phyloP scores from a whole-genome alignment of 441 rosid genomes.

The Gossypium aridum region DNA sequence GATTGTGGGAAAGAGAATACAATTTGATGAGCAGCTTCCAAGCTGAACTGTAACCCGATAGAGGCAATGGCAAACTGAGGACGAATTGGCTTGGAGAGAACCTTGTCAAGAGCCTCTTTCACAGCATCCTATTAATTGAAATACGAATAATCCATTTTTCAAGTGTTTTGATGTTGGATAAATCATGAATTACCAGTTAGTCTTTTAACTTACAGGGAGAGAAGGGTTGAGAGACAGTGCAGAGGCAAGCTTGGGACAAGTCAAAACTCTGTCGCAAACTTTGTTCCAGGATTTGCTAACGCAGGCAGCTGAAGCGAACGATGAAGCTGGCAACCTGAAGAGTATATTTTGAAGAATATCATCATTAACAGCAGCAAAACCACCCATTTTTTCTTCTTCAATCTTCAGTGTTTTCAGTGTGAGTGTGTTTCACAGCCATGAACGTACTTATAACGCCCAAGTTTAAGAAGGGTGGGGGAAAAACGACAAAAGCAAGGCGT shows the following conservation, averaged over 20 bases:
- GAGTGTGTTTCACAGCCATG: neutral
- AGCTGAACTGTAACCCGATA: slow-evolving; percentile 24
- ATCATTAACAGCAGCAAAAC: slow-evolving; percentile 22
- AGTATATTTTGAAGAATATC: slow-evolving; percentile 47
- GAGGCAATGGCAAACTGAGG: slow-evolving; percentile 48
- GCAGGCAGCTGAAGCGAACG: slow-evolving; percentile 57
- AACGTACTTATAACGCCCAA: neutral
- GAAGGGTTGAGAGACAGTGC: slow-evolving; percentile 49
- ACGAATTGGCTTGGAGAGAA: slow-evolving; percentile 35
- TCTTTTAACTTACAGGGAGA: slow-evolving; percentile 26
- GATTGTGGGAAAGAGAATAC: slow-evolving; percentile 12
- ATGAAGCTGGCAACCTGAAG: slow-evolving; percentile 38
- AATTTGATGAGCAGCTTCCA: slow-evolving; percentile 27
- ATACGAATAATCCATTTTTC: neutral
- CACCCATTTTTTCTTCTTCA: neutral
- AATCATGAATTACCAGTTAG: neutral
- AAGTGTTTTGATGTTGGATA: neutral
- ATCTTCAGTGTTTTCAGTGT: neutral
- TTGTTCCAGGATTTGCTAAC: slow-evolving; percentile 53
- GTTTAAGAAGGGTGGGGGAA: neutral
- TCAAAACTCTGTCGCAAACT: slow-evolving; percentile 38
- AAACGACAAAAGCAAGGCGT: neutral
- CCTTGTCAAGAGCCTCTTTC: slow-evolving; percentile 43
- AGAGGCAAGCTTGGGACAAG: slow-evolving; percentile 54
- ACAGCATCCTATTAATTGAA: slow-evolving; percentile 29